Percentiles rank a stretch among this genome's conserved stretches.
These are phyloP conservation scores for Leptomonas seymouri DNA, from an alignment of 208 protist species.

Conservation along the genomic window DNA sequence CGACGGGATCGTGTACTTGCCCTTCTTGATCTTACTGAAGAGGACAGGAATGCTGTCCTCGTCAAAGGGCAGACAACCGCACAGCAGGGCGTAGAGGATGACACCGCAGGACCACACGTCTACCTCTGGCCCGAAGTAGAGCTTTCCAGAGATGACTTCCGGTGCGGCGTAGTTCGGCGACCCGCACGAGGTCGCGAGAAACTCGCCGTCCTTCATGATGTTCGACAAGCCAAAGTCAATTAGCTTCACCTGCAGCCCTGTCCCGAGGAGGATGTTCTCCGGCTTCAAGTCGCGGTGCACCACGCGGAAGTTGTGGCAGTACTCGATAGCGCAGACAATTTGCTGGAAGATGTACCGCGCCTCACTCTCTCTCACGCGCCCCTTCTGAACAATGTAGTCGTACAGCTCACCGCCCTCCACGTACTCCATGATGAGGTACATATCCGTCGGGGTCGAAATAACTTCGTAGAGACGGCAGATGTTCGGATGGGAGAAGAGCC, in stretches of 20 bases:
- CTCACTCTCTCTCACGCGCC: slow-evolving; percentile 93
- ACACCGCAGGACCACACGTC: slow-evolving; percentile 97
- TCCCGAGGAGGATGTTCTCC: slow-evolving; percentile 93
- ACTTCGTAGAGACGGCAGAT: slow-evolving; percentile 99
- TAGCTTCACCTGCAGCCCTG: slow-evolving; percentile 92
- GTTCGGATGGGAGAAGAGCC: slow-evolving; percentile 98
- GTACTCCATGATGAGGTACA: slow-evolving; percentile 99
- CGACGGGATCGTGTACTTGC: slow-evolving; percentile 80
- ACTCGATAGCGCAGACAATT: slow-evolving; percentile 98
- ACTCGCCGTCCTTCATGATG: slow-evolving; percentile 92
- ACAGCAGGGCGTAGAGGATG: slow-evolving; percentile 94
- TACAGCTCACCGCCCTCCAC: slow-evolving; percentile 98
- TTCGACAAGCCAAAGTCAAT: slow-evolving; percentile 96
- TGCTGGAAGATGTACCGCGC: slow-evolving; percentile 98
- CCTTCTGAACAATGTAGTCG: slow-evolving; percentile 99
- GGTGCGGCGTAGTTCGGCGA: slow-evolving; percentile 95
- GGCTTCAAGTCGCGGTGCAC: slow-evolving; percentile 95
- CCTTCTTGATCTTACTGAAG: slow-evolving; percentile 93
- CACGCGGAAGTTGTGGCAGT: slow-evolving; percentile 97
- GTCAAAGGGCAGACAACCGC: slow-evolving; percentile 94
- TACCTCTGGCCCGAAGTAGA: slow-evolving; percentile 93
- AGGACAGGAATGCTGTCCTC: slow-evolving; percentile 90
- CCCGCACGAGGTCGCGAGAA: slow-evolving; percentile 92
- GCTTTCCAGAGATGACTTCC: slow-evolving; percentile 92
- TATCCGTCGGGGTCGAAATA: slow-evolving; percentile 97